Conservation (phyloP, 2,329 filamentous ascomycete genomes). For the Colletotrichum tanaceti region DNA sequence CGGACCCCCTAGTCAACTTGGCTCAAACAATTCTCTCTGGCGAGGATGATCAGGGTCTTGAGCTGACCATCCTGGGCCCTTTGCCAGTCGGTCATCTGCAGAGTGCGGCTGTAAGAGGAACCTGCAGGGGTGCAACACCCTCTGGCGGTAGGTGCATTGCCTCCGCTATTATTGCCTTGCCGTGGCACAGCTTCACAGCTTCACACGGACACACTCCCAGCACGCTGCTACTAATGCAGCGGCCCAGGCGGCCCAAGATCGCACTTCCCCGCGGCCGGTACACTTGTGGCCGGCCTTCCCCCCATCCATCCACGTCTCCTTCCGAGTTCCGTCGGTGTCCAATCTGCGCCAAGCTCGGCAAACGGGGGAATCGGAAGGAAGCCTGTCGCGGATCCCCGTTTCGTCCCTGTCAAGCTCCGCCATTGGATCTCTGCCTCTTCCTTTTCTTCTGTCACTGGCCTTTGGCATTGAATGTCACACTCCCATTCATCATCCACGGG, state of each 20-base stretch:
- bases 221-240: constrained; percentile 18
- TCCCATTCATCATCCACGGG: constrained; percentile 1
- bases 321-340: constrained; percentile 19
- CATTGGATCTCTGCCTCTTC: constrained; percentile 19
- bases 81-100: neutral
- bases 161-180: constrained; percentile 27
- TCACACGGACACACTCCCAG: neutral
- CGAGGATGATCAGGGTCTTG: constrained; percentile 30
- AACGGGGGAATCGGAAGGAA: constrained; percentile 10
- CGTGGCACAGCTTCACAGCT: neutral
- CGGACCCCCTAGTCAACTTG: constrained; percentile 13
- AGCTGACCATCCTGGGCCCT: constrained; percentile 9
- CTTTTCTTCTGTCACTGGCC: neutral
- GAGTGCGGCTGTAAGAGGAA: neutral
- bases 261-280: constrained; percentile 37
- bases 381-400: constrained; percentile 31
- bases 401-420: constrained; percentile 13
- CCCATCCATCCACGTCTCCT: constrained; percentile 13
- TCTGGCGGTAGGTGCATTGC: constrained; percentile 12
- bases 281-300: constrained; percentile 11
- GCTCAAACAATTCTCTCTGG: constrained; percentile 2
- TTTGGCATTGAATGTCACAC: constrained; percentile 4
- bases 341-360: constrained; percentile 31
- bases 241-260: constrained; percentile 27
- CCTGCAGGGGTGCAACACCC: constrained; percentile 29